Evolutionary conservation across 164 flowering plant genomes (phyloP).

Genomic region (Chimonanthus praecox): DNA sequence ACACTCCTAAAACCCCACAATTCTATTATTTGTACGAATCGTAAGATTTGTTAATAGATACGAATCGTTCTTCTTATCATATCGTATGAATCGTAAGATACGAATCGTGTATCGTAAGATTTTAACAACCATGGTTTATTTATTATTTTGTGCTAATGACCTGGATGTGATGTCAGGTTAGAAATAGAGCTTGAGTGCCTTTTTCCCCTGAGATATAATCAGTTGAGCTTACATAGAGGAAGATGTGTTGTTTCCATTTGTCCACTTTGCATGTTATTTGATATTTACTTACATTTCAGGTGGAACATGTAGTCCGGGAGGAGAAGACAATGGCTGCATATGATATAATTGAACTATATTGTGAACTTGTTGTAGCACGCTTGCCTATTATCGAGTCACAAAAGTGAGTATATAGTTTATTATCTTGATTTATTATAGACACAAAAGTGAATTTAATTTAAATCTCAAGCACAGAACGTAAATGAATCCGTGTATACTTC

Average conservation of each 20-base stretch:
- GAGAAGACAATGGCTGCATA: constrained; percentile 89
- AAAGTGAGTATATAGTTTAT: constrained; percentile 49
- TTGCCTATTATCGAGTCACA: constrained; percentile 93
- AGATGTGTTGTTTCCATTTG: neutral
- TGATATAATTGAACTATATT: constrained; percentile 78
- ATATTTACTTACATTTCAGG: constrained; percentile 39
- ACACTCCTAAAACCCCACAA: no score
- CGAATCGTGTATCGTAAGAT: no score
- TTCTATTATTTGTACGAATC: no score
- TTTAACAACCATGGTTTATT: no score
- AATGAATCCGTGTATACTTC: neutral
- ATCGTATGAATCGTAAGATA: no score
- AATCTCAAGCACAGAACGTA: neutral
- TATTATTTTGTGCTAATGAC: neutral
- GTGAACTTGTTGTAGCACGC: constrained; percentile 84
- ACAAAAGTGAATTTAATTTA: neutral
- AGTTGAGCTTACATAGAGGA: neutral
- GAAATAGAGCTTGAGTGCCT: neutral
- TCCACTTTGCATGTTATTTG: neutral
- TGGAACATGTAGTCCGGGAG: constrained; percentile 87
- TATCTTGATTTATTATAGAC: no score
- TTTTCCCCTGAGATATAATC: neutral
- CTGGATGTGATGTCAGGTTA: neutral
- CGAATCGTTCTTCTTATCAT: no score
- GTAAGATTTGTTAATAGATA: no score